Percentiles rank a stretch among this genome's conserved stretches.
Conservation (phyloP, 768 basidiomycete species). For the Auriscalpium vulgare region DNA sequence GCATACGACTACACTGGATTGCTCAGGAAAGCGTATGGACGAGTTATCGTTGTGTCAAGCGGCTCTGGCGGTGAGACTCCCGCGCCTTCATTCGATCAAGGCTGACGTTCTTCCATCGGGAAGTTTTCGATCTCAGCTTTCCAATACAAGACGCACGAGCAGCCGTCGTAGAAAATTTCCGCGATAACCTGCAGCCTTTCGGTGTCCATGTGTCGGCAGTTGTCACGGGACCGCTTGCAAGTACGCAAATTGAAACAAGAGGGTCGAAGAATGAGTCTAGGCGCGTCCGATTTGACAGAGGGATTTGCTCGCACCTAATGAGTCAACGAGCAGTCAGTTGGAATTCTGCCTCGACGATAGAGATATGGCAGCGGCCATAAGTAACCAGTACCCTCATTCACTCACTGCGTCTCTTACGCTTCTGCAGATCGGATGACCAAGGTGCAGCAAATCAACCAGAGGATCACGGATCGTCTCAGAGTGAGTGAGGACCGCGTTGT, state of each 20-base stretch:
- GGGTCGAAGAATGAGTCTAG: background rate
- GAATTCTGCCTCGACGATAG: too few species aligned
- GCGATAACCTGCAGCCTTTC: conserved; percentile 8
- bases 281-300: too few species aligned
- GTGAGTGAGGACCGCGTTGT: conserved; percentile 5
- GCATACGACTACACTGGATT: conserved; percentile 21
- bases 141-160: conserved; percentile 2
- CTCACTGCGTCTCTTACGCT: background rate
- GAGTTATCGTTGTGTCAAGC: conserved; percentile 22
- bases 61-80: conserved; percentile 10
- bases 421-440: background rate
- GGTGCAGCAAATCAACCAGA: background rate
- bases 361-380: too few species aligned
- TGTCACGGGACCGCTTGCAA: background rate
- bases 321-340: too few species aligned
- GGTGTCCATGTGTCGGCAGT: conserved; percentile 15
- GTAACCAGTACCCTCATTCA: too few species aligned
- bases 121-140: background rate
- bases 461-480: conserved; percentile 4
- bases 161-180: conserved; percentile 11
- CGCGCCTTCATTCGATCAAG: background rate
- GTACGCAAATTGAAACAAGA: background rate
- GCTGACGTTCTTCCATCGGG: background rate
- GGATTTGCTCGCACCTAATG: too few species aligned
- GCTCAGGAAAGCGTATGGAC: conserved; percentile 22